Conservation (phyloP, 1,284 basidiomycete species). For the Lignosus rhinocerotis region DNA sequence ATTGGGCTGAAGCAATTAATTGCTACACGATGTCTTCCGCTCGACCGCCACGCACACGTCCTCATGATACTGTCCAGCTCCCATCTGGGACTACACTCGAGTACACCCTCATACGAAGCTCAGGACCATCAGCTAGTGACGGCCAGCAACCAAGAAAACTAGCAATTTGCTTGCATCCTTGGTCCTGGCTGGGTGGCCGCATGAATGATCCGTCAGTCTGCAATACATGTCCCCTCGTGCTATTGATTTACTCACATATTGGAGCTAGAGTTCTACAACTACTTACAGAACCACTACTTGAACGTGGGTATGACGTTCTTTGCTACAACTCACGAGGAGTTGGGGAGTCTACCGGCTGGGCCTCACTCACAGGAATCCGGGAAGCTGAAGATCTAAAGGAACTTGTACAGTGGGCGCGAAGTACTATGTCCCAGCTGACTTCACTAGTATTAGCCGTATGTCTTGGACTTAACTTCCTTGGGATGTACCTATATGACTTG, state of each 20-base stretch:
- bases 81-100: constrained; percentile 17
- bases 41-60: background rate
- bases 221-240: background rate
- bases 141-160: constrained; percentile 35
- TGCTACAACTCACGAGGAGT: constrained; percentile 78
- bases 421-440: constrained; percentile 37
- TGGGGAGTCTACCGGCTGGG: constrained; percentile 66
- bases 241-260: background rate
- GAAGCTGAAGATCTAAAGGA: constrained; percentile 70
- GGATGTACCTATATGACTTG: background rate
- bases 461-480: constrained; percentile 37
- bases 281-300: constrained; percentile 38
- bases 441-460: constrained; percentile 45
- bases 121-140: background rate
- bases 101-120: constrained; percentile 3
- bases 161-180: constrained; percentile 73
- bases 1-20: background rate
- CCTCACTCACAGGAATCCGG: constrained; percentile 66
- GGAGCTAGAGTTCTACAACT: constrained; percentile 34
- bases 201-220: constrained; percentile 71
- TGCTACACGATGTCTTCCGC: background rate
- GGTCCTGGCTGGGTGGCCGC: constrained; percentile 75
- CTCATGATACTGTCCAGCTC: constrained; percentile 3
- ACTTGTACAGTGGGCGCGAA: constrained; percentile 53
- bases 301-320: constrained; percentile 56